Evolutionary conservation across 768 basidiomycete species (phyloP).

Genomic region (Boletales sp.): DNA sequence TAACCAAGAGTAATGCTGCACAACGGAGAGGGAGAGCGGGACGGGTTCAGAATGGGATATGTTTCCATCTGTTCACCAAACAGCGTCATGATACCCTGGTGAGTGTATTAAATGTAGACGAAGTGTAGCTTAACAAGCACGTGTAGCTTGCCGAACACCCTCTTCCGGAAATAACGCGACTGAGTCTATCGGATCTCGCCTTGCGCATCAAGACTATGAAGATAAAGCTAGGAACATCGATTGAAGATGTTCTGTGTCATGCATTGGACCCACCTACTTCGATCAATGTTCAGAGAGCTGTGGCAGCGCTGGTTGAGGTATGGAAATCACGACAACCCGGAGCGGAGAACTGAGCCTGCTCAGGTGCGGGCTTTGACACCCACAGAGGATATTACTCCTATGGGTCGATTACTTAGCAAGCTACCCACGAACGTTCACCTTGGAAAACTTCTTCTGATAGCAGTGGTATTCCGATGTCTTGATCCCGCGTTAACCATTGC

Average conservation of each 20-base stretch:
- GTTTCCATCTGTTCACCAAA: slow-evolving; percentile 95
- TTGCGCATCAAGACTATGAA: slow-evolving; percentile 93
- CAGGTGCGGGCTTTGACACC: slow-evolving; percentile 84
- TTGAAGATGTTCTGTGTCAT: slow-evolving; percentile 84
- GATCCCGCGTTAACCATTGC: slow-evolving; percentile 98
- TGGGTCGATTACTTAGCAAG: slow-evolving; percentile 87
- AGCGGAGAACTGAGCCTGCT: background rate
- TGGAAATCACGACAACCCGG: background rate
- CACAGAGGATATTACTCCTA: slow-evolving; percentile 88
- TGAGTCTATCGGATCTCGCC: slow-evolving; percentile 89
- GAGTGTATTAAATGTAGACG: slow-evolving; percentile 6
- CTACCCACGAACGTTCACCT: slow-evolving; percentile 95
- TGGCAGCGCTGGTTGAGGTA: slow-evolving; percentile 89
- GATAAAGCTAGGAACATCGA: slow-evolving; percentile 75
- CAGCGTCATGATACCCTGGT: slow-evolving; percentile 78
- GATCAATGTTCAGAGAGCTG: slow-evolving; percentile 86
- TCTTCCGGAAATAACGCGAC: slow-evolving; percentile 90
- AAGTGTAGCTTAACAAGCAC: background rate
- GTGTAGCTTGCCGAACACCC: slow-evolving; percentile 82
- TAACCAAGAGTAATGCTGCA: slow-evolving; percentile 88
- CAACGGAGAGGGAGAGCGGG: slow-evolving; percentile 90
- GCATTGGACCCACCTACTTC: slow-evolving; percentile 88
- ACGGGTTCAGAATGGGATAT: slow-evolving; percentile 83
- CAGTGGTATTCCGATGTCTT: slow-evolving; percentile 82
- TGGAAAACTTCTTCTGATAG: slow-evolving; percentile 86